Conservation (phyloP, 2,329 filamentous ascomycete species). For the Esteya vermicola region DNA sequence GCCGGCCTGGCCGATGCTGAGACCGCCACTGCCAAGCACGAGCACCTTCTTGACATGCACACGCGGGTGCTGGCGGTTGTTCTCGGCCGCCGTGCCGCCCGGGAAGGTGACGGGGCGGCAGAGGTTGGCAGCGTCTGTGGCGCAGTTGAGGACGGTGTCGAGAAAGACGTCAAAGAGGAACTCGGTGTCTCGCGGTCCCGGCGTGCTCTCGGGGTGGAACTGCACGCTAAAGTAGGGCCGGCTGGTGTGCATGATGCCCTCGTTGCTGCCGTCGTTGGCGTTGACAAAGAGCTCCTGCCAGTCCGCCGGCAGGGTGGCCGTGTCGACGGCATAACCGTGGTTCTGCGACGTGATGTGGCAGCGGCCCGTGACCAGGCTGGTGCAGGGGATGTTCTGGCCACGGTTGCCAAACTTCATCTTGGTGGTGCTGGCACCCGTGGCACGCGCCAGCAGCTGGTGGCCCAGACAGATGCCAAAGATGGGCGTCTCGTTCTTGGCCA, state of each 20-base stretch:
- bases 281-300: conserved; percentile 97
- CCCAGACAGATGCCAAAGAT: conserved; percentile 95
- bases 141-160: conserved; percentile 60
- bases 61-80: conserved; percentile 58
- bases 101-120: conserved; percentile 70
- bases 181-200: conserved; percentile 88
- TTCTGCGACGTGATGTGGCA: conserved; percentile 99
- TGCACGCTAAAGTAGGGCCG: conserved; percentile 98
- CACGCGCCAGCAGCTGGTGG: conserved; percentile 82
- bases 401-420: conserved; percentile 99
- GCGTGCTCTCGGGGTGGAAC: conserved; percentile 95
- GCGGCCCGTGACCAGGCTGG: conserved; percentile 84
- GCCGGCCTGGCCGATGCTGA: conserved; percentile 94
- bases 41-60: conserved; percentile 89
- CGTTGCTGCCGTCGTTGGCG: conserved; percentile 95
- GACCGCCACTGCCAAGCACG: conserved; percentile 82
- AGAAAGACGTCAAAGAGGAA: conserved; percentile 97
- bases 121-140: conserved; percentile 52
- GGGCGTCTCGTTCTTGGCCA: conserved; percentile 68
- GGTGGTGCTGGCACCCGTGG: conserved; percentile 67
- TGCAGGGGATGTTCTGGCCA: conserved; percentile 96
- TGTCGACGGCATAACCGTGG: conserved; percentile 88
- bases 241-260: conserved; percentile 79
- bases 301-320: conserved; percentile 55
- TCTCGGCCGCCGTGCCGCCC: conserved; percentile 68